These are phyloP conservation scores for Neostapfia colusana DNA, from an alignment of 176 grass and related monocot species.

Conservation along the genomic window DNA sequence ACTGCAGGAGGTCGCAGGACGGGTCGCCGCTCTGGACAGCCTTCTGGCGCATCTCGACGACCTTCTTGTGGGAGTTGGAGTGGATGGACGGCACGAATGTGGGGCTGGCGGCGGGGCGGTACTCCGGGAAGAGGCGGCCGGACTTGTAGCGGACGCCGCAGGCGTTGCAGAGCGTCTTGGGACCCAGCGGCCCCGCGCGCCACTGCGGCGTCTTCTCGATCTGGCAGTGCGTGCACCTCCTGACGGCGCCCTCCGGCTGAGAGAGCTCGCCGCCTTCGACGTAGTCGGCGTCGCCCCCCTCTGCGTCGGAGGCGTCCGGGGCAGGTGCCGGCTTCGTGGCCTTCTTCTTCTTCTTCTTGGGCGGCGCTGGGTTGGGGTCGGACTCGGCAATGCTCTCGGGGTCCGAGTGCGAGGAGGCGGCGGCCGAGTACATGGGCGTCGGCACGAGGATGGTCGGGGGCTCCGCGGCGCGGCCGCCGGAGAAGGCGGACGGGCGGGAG, in stretches of 20 bases:
- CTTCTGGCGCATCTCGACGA: constrained; percentile 94
- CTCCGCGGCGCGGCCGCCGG: constrained; percentile 24
- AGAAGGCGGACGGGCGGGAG: constrained; percentile 55
- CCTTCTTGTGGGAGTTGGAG: constrained; percentile 99
- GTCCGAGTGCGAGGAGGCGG: constrained; percentile 41
- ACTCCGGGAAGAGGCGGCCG: constrained; percentile 94
- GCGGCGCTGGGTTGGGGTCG: constrained; percentile 27
- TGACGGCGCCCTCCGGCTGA: constrained; percentile 45
- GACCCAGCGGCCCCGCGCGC: constrained; percentile 86
- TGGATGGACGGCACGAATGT: constrained; percentile 85
- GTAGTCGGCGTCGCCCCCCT: constrained; percentile 29
- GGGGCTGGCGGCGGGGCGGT: constrained; percentile 92
- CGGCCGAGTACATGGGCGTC: constrained; percentile 43
- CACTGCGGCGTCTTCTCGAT: constrained; percentile 98
- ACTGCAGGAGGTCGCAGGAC: constrained; percentile 67
- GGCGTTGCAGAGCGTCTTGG: constrained; percentile 98
- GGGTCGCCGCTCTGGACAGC: constrained; percentile 18
- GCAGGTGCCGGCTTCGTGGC: constrained; percentile 43
- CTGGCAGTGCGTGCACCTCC: constrained; percentile 97
- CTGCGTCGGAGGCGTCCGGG: constrained; percentile 3
- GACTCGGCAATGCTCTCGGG: constrained; percentile 70
- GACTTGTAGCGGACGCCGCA: constrained; percentile 98
- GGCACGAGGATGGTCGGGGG: constrained; percentile 47
- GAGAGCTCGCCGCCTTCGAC: constrained; percentile 50
- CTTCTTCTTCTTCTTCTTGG: constrained; percentile 86